Evolutionary conservation across 306 rosid species (phyloP), one percentile per base, ranked within the genome.

Genomic region (Corylus avellana): DNA sequence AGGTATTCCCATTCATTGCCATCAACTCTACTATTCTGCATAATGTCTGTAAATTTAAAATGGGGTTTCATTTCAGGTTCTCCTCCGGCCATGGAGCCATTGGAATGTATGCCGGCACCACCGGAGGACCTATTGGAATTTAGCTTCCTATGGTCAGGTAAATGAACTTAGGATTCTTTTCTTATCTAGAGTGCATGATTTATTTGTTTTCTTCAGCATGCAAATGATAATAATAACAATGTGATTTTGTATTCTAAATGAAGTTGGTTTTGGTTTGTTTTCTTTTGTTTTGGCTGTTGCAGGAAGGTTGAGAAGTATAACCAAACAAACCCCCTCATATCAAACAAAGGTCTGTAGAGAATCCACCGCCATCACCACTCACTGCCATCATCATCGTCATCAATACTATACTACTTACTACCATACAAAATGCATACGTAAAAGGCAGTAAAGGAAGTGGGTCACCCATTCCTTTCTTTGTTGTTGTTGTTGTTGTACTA

Each of bases 391-490:
- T 78, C 87, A 77, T 81, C 84, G 79, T 54, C 82, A 83, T 87
- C 78, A 85, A 79, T 88, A 87, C 90, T 83, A 91, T 86, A 87
- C 86, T 86, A 87, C 87, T 92, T 89, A 83, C 93, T 90, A 85
- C 91, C 92, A 93, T 88, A 91, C 92, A 94, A 86, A 92, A 70
- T 88, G 93, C 97, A 90, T 90, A 90, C 89, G 78, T 89, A 79
- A 88, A 86, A 88, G 87, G 90, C 85, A 84, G 83, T 75, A 72
- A 76, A 85, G 92, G 91, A 88, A 88, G 89, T 82, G 93, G 98
- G 97, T 78, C 92, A 83, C 67, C 84, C 84, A 27, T 78, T 79
- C 72, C 81, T 79, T 86, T 83, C 82, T 57, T 77, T 78, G 57
- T 86, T 42, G 46, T 42, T 42, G 46, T 90, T 49, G 69, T 74